Conservation (phyloP, 495 filamentous ascomycete species). For the Cercophora sp. region DNA sequence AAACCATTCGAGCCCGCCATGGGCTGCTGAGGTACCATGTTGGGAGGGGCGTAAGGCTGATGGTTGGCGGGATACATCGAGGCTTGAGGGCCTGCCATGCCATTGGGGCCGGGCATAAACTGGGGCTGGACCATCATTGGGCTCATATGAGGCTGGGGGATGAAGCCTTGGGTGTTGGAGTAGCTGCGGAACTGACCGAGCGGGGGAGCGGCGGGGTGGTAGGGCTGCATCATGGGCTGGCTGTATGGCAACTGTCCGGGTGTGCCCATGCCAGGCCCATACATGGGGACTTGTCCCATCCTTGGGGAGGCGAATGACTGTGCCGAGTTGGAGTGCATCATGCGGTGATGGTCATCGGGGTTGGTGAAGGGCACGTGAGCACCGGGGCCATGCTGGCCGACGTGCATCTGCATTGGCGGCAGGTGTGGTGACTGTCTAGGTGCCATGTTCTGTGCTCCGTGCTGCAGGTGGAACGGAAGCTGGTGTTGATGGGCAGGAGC, state of each 20-base stretch:
- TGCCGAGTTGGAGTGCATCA: slow-evolving; percentile 76
- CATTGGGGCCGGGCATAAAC: slow-evolving; percentile 48
- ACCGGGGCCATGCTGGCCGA: slow-evolving; percentile 56
- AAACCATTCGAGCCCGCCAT: slow-evolving; percentile 65
- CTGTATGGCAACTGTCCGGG: slow-evolving; percentile 65
- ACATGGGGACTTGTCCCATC: slow-evolving; percentile 64
- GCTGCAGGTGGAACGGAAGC: slow-evolving; percentile 64
- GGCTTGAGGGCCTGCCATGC: slow-evolving; percentile 64
- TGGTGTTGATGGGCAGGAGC: slow-evolving; percentile 70
- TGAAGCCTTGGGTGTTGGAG: slow-evolving; percentile 60
- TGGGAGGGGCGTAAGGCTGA: slow-evolving; percentile 60
- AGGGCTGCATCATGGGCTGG: slow-evolving; percentile 69
- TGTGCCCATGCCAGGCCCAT: slow-evolving; percentile 64
- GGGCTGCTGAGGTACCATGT: slow-evolving; percentile 57
- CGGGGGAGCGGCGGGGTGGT: slow-evolving; percentile 59
- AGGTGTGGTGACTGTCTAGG: slow-evolving; percentile 61
- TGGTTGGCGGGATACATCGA: slow-evolving; percentile 64
- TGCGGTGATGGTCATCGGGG: slow-evolving; percentile 77
- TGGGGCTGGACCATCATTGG: slow-evolving; percentile 81
- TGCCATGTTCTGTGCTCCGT: slow-evolving; percentile 38
- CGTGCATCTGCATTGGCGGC: slow-evolving; percentile 62
- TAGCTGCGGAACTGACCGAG: slow-evolving; percentile 50
- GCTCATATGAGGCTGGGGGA: slow-evolving; percentile 55
- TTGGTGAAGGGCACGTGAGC: slow-evolving; percentile 59
- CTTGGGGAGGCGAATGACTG: slow-evolving; percentile 77